Conservation (phyloP, 1,284 basidiomycete genomes). For the Inonotus obliquus region DNA sequence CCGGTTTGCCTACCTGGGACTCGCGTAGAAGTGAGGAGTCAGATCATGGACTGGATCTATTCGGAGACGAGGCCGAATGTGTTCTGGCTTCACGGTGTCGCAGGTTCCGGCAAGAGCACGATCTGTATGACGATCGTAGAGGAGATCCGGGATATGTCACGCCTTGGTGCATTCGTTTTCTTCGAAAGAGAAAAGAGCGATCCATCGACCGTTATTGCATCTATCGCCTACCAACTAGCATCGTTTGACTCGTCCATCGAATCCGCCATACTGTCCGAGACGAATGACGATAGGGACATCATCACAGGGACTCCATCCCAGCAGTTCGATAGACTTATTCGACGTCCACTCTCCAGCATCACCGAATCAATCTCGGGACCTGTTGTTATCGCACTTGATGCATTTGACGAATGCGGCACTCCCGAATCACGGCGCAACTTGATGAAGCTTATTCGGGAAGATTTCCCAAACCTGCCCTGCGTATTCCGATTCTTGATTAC, state of each 20-base stretch:
- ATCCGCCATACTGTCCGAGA: background rate
- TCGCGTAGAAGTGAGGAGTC: background rate
- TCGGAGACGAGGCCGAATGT: background rate
- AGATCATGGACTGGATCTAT: background rate
- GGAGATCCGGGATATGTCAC: background rate
- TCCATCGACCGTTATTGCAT: background rate
- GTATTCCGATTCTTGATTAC: slow-evolving; percentile 1
- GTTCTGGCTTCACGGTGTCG: background rate
- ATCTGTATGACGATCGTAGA: background rate
- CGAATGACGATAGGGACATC: background rate
- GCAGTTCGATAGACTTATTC: slow-evolving; percentile 5
- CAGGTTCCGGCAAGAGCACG: slow-evolving; percentile 1
- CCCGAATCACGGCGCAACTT: background rate
- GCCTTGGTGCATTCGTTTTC: slow-evolving; percentile 24
- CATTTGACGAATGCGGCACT: slow-evolving; percentile 2
- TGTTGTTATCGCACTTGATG: slow-evolving; percentile 27
- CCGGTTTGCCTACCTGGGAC: background rate
- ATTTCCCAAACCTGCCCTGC: background rate
- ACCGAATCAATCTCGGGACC: slow-evolving; percentile 16
- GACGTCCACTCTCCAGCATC: background rate
- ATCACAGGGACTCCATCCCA: background rate
- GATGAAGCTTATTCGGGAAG: background rate
- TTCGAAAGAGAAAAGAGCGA: slow-evolving; percentile 20
- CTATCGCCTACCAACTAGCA: slow-evolving; percentile 2
- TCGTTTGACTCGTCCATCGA: background rate